Percentiles rank a stretch among this genome's conserved stretches.
These are phyloP conservation scores for Oryza nivara DNA, from an alignment of 176 grass and related monocot species.

Conservation along the genomic window DNA sequence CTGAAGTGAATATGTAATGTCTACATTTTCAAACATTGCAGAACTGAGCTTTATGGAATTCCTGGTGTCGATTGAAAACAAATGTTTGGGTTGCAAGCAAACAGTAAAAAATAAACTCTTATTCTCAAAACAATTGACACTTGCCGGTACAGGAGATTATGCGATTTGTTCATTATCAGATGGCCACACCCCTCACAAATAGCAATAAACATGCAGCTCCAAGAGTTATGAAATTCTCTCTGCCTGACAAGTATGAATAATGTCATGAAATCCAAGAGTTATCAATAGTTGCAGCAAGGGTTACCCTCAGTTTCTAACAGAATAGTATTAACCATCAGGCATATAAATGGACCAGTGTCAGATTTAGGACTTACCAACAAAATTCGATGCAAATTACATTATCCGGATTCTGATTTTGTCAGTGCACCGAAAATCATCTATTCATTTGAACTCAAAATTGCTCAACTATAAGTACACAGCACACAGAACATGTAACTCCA, in stretches of 20 bases:
- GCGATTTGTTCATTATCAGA: conserved; percentile 8
- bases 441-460: conserved; percentile 26
- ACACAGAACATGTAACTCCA: background rate
- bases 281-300: background rate
- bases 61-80: conserved; percentile 10
- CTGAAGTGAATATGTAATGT: too few relatives aligned
- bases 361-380: background rate
- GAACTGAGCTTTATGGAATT: background rate
- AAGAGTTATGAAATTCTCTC: background rate
- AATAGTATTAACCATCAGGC: background rate
- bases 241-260: background rate
- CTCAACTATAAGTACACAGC: background rate
- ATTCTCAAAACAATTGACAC: background rate
- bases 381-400: background rate
- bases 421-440: background rate
- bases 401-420: conserved; percentile 7
- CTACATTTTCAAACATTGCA: conserved; percentile 3
- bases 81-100: background rate
- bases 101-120: background rate
- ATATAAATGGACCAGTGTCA: background rate
- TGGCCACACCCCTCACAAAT: background rate
- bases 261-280: background rate
- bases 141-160: background rate
- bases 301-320: background rate
- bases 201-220: background rate